Evolutionary conservation across 495 filamentous ascomycete genomes (phyloP), one percentile per base, ranked within the genome.

Genomic region (Aspergillus wentii): DNA sequence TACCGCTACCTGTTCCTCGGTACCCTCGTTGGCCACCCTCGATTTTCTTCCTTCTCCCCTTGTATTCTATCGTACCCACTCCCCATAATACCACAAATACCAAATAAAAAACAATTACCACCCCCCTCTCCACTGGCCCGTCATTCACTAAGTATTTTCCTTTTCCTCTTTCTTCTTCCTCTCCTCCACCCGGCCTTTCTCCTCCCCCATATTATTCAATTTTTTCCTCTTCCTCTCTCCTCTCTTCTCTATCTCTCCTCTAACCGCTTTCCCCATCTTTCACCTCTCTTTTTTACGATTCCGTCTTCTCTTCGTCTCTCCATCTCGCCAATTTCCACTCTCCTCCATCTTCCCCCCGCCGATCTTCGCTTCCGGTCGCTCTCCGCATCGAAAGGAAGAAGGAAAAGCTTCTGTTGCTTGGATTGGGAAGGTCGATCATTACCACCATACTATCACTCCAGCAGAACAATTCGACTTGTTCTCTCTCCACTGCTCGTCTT

Each of bases 1-100:
- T 50, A 55, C 52, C 52, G 47, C 47, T 44, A 45, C 48, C 51
- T 56, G 38, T 51, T 43, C 47, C 47, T 59, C 42, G 51, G 46
- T 49, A 48, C 48, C 23, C 33, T 44, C 43, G 18, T 52, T 51
- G 43, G 50, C 46, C 43, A 51, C 45, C 45, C 45, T 49, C 38
- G 21, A 41, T 39, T 43, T 48, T 41, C 26, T 31, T 31, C 33
- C 40, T 56, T 41, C 42, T 50, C 39, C 44, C 50, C 48, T 55
- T 43, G 56, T 62, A 60, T 23, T 21, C 23, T 35, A 23, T 15
- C 29, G 10, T 17, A 15, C 28, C 23, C 19, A 1, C 20, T 20
- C 38, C 35, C 29, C 45, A 35, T 22, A 15, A 35, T 22, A 15
- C 48, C 32, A 38, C 41, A 29, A 29, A 43, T 41, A 41, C 33